phyloP scores from a whole-genome alignment of 2,329 filamentous ascomycete species.

The Cladorrhinum sp. region DNA sequence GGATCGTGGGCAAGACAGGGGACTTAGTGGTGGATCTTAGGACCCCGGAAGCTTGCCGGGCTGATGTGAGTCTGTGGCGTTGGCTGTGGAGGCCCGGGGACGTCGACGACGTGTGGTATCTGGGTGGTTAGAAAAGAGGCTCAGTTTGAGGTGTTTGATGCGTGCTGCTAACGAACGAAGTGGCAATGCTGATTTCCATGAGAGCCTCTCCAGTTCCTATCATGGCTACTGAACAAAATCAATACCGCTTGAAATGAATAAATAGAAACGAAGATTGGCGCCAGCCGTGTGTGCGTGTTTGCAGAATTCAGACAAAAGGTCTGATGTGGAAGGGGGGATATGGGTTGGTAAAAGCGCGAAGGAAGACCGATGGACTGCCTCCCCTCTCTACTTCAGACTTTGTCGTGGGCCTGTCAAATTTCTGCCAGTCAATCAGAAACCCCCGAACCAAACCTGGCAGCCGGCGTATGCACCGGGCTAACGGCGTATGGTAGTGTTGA shows the following conservation, averaged over 20 bases:
- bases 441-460: constrained; percentile 10
- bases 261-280: not conserved
- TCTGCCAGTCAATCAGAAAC: constrained; percentile 17
- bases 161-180: constrained; percentile 7
- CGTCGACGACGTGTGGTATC: constrained; percentile 5
- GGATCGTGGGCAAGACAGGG: constrained; percentile 23
- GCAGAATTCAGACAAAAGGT: not conserved
- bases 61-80: constrained; percentile 18
- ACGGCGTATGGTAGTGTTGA: not conserved
- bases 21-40: constrained; percentile 18
- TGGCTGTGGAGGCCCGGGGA: constrained; percentile 1
- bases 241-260: not conserved
- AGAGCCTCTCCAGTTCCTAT: not conserved
- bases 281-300: constrained; percentile 5
- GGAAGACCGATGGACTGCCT: constrained; percentile 6
- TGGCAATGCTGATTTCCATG: constrained; percentile 2
- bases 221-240: not conserved
- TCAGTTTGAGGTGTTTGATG: not conserved
- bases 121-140: not conserved
- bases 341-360: not conserved
- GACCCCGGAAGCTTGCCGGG: constrained; percentile 23
- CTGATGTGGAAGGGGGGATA: not conserved
- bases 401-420: constrained; percentile 3
- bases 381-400: constrained; percentile 18
- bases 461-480: constrained; percentile 3